Conservation (phyloP, 371 early-diverging fungal species). For the Mortierella sp. region DNA sequence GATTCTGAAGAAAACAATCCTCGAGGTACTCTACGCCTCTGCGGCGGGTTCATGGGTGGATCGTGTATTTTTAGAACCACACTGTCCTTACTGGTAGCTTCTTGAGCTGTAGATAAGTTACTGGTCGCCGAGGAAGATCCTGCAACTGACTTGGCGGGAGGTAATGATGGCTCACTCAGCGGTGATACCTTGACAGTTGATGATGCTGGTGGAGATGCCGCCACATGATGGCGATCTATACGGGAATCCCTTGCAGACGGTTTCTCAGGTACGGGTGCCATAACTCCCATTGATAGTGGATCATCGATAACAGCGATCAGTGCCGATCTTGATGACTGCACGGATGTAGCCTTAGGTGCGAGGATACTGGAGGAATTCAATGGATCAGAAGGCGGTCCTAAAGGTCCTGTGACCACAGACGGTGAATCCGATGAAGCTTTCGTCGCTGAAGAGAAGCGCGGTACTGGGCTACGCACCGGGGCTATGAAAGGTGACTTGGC, state of each 20-base stretch:
- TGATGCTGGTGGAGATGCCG: slow-evolving; percentile 9
- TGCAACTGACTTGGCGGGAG: not conserved
- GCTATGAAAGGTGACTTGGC: slow-evolving; percentile 38
- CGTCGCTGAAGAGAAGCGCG: slow-evolving; percentile 4
- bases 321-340: slow-evolving; percentile 3
- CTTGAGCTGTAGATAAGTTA: not conserved
- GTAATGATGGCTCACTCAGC: not conserved
- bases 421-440: not conserved
- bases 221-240: not conserved
- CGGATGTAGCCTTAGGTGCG: not conserved
- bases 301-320: slow-evolving; percentile 28
- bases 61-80: not conserved
- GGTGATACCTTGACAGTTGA: not conserved
- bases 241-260: not conserved
- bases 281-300: slow-evolving; percentile 27
- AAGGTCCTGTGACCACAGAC: not conserved
- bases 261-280: slow-evolving; percentile 1
- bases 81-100: not conserved
- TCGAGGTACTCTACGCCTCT: slow-evolving; percentile 42
- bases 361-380: not conserved
- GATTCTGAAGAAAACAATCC: slow-evolving; percentile 32
- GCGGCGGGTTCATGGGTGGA: not conserved
- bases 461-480: slow-evolving; percentile 5
- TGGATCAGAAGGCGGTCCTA: not conserved
- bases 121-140: not conserved